Conservation (phyloP, 1,284 basidiomycete species). For the Exobasidium cylindrosporum region DNA sequence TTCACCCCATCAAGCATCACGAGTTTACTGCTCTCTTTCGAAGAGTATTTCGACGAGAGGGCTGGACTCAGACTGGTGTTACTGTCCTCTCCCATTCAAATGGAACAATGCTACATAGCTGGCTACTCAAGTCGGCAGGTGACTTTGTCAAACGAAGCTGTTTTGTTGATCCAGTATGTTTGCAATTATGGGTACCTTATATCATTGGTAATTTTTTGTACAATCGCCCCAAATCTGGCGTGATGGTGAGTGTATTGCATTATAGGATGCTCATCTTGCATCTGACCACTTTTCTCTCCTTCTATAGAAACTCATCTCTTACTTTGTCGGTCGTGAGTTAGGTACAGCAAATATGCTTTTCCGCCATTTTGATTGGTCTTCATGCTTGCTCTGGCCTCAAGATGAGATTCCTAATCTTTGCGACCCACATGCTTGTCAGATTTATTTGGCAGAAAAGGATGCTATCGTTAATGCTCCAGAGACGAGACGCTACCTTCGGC, state of each 20-base stretch:
- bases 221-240: constrained; percentile 32
- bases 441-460: constrained; percentile 44
- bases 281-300: not conserved
- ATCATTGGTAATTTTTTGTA: constrained; percentile 49
- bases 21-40: constrained; percentile 18
- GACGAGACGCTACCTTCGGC: constrained; percentile 34
- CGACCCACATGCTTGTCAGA: constrained; percentile 22
- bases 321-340: constrained; percentile 44
- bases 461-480: constrained; percentile 36
- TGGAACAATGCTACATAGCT: constrained; percentile 26
- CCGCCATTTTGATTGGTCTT: constrained; percentile 47
- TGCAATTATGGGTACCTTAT: constrained; percentile 46
- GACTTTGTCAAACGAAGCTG: constrained; percentile 29
- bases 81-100: constrained; percentile 23
- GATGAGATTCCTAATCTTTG: constrained; percentile 35
- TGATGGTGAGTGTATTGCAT: constrained; percentile 12
- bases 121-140: constrained; percentile 41
- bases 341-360: constrained; percentile 42
- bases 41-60: constrained; percentile 7
- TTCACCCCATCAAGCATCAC: constrained; percentile 17
- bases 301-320: constrained; percentile 13
- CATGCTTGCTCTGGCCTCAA: constrained; percentile 43
- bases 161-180: constrained; percentile 51
- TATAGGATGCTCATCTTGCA: constrained; percentile 9
- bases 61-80: constrained; percentile 18